Conservation (phyloP, 129 eudicot genomes). For the Oenanthe sinensis region DNA sequence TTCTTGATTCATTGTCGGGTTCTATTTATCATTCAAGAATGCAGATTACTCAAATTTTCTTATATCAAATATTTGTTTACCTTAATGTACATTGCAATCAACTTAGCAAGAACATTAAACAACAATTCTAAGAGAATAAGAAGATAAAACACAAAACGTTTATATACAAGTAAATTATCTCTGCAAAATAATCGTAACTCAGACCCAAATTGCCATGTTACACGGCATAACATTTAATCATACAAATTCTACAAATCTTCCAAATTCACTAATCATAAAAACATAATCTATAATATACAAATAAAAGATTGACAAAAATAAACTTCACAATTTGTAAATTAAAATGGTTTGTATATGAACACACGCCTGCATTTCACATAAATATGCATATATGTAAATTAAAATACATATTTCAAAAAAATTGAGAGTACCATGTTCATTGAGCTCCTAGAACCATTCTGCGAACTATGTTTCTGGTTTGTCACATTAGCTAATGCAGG, state of each 20-base stretch:
- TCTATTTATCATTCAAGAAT: background rate
- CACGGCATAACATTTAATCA: background rate
- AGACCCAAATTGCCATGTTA: background rate
- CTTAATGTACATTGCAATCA: background rate
- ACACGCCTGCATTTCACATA: background rate
- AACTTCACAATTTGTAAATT: too few relatives aligned
- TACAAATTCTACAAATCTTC: background rate
- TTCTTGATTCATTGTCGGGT: background rate
- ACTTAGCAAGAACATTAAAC: background rate
- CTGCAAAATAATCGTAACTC: background rate
- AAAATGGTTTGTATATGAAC: too few relatives aligned
- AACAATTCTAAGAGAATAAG: background rate
- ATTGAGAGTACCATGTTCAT: conserved; percentile 29
- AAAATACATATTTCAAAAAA: background rate
- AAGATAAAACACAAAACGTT: background rate
- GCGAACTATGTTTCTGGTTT: conserved; percentile 35
- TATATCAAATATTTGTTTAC: too few relatives aligned
- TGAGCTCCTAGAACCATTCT: conserved; percentile 16
- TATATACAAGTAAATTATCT: background rate
- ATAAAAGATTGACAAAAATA: too few relatives aligned
- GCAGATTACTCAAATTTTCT: background rate
- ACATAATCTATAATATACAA: too few relatives aligned
- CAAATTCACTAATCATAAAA: too few relatives aligned
- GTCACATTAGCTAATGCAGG: conserved; percentile 61
- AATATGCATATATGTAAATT: too few relatives aligned